These are phyloP conservation scores for Ramaria sp. DNA, from an alignment of 768 basidiomycete species.

Conservation along the genomic window DNA sequence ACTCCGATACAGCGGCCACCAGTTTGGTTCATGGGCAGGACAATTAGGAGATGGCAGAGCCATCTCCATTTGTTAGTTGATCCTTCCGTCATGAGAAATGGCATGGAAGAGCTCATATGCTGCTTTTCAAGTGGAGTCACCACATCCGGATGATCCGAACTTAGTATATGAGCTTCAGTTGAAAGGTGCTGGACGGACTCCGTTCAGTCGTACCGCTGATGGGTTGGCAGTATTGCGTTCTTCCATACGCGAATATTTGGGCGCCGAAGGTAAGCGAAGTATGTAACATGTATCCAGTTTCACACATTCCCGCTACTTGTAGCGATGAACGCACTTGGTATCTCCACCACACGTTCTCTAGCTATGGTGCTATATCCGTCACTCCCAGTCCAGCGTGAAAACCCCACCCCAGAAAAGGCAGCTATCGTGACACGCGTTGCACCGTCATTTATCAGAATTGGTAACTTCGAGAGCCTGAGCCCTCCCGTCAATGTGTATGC, in stretches of 20 bases:
- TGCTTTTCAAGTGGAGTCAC: slow-evolving; percentile 52
- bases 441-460: slow-evolving; percentile 86
- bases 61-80: slow-evolving; percentile 59
- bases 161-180: slow-evolving; percentile 77
- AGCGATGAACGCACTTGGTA: slow-evolving; percentile 70
- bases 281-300: neutral
- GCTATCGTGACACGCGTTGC: slow-evolving; percentile 74
- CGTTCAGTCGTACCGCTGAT: slow-evolving; percentile 87
- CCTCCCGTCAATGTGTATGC: slow-evolving; percentile 47
- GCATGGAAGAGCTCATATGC: neutral
- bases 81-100: neutral
- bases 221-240: slow-evolving; percentile 93
- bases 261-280: slow-evolving; percentile 69
- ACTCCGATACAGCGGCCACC: slow-evolving; percentile 83
- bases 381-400: slow-evolving; percentile 67
- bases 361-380: slow-evolving; percentile 65
- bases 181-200: slow-evolving; percentile 90
- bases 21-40: slow-evolving; percentile 84
- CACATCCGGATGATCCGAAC: slow-evolving; percentile 47
- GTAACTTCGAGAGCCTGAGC: slow-evolving; percentile 79
- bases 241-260: slow-evolving; percentile 87
- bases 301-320: neutral
- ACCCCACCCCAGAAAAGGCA: slow-evolving; percentile 43
- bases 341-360: slow-evolving; percentile 85
- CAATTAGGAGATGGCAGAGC: slow-evolving; percentile 95